Percentiles rank a stretch among this genome's conserved stretches.
Conservation (phyloP, 139 green algal genomes). For the Closterium sp. region DNA sequence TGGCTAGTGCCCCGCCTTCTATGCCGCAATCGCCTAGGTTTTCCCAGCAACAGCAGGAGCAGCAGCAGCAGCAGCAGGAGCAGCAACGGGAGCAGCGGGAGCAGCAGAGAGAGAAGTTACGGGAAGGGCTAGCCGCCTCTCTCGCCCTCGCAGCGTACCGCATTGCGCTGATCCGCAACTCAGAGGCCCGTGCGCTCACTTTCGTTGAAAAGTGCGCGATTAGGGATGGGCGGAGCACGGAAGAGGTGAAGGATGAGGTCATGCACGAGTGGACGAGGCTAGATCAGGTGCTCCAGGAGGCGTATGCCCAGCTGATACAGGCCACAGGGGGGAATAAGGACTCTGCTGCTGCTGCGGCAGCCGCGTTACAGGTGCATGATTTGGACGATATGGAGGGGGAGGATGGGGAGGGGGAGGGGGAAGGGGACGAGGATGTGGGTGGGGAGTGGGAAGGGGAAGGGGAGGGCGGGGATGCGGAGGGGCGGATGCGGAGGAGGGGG, state of each 20-base stretch:
- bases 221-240: not conserved
- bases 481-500: not conserved
- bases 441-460: not conserved
- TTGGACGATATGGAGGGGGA: not conserved
- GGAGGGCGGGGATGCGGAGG: not conserved
- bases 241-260: not conserved
- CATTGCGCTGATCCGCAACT: not conserved
- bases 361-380: not conserved
- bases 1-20: not conserved
- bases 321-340: not conserved
- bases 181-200: not conserved
- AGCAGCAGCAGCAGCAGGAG: too few relatives aligned
- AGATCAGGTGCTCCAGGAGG: not conserved
- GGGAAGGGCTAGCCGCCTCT: not conserved
- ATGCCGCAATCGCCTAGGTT: not conserved
- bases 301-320: not conserved
- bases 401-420: not conserved
- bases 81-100: not conserved
- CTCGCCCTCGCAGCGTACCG: not conserved
- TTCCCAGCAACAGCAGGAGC: not conserved
- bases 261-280: not conserved
- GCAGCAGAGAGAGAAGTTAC: not conserved
- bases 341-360: not conserved
- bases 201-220: not conserved
- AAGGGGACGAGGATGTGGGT: not conserved